Base-by-base conservation (phyloP, 78 protist species). In the Creolimax fragrantissima region DNA sequence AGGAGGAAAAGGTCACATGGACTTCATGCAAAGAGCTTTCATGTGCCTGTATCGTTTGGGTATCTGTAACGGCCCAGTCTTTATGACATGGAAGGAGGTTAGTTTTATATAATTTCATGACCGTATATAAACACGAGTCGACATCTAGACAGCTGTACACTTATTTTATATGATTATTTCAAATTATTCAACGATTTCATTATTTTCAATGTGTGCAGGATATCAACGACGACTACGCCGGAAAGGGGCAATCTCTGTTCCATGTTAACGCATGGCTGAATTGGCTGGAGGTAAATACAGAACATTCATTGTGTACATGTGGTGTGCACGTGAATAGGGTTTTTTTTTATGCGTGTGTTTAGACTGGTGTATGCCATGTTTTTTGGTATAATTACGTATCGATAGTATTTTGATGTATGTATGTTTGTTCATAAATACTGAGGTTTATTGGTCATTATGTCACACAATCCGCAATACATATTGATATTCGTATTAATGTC, bases 1-100 rank as follows among this genome's bases (percentile, higher is more conserved):
- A 5, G 7, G 86, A 83, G 41, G 5, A 32, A 41, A 41, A 6
- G 17, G 74, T 11, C 74, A 58, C 74, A 17, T 58, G 74, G 42
- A 6, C 86, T 83, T 83, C 35, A 83, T 83, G 86, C 86, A 83
- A 41, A 36, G 86, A 6, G 35, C 44, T 41, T 83, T 83, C 86
- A 83, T 83, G 86, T 83, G 35, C 35, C 35, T 83, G 44, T 83
- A 83, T 41, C 7, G 35, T 6, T 11, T 83, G 42, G 86, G 37
- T 41, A 41, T 83, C 44, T 83, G 86, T 11, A 41, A 83, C 6
- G 86, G 35, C 5, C 44, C 35, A 24, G 86, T 24, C 7, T 83
- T 83, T 41, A 6, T 83, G 86, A 83, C 7, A 6, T 83, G 86
- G 86, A 83, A 83, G 7, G 86, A 83, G 86, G 86, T 58, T 83